Evolutionary conservation across 805 yeast genomes (phyloP), one percentile per base, ranked within the genome.

Genomic region (Starmerella sirachaensis): DNA sequence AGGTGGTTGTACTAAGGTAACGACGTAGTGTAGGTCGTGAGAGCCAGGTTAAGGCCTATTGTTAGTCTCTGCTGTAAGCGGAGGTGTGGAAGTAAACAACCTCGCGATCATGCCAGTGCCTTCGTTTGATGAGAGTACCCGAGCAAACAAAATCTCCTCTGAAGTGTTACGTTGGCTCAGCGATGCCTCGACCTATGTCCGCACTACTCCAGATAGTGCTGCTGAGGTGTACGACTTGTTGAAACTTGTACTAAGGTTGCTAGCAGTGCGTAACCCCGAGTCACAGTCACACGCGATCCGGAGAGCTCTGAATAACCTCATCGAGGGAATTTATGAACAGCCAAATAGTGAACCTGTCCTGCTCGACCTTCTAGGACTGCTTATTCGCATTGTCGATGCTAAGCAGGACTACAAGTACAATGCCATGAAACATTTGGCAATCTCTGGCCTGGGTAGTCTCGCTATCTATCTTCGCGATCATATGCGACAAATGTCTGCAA

Each of bases 381-480:
- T 48, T 27, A 36, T 48, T 13, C 42, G 49, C 9, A 36, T 48
- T 22, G 38, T 48, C 18, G 52, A 48, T 19, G 43, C 40, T 11
- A 40, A 40, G 20, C 42, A 42, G 24, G 23, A 29, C 14, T 18
- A 24, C 19, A 33, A 31, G 22, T 47, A 41, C 37, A 49, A 48
- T 20, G 43, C 49, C 6, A 48, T 48, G 52, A 48, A 48, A 23
- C 46, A 42, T 26, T 37, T 48, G 17, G 50, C 51, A 3, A 42
- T 48, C 25, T 33, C 47, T 4, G 49, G 49, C 1, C 38, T 48
- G 17, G 52, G 52, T 3, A 36, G 35, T 14, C 31, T 48, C 10
- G 35, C 42, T 10, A 30, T 25, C 21, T 29, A 32, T 17, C 23
- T 38, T 13, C 31, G 37, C 10, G 26, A 25, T 19, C 37, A 38